Conservation (phyloP, 371 early-diverging fungal genomes). For the Encephalitozoon romaleae region DNA sequence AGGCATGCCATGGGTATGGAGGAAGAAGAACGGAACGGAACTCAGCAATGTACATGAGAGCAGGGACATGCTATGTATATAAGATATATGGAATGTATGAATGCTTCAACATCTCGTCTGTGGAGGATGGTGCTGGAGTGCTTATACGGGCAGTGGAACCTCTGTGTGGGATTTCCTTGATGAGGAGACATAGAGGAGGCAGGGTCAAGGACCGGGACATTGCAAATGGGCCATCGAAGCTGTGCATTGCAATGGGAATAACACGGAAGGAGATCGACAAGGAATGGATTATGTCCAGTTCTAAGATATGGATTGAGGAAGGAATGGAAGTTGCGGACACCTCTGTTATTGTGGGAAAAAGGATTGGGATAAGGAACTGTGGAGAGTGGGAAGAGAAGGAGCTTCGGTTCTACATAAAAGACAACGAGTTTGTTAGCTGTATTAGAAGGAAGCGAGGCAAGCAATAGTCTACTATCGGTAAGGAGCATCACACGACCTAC, state of each 20-base stretch:
- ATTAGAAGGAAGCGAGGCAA: too few species aligned
- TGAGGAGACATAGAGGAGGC: not conserved
- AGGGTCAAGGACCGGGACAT: not conserved
- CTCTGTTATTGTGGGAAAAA: not conserved
- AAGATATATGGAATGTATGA: not conserved
- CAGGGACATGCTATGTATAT: conserved; percentile 9
- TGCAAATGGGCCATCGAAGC: conserved; percentile 1
- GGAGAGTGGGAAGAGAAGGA: not conserved
- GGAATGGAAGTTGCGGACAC: not conserved
- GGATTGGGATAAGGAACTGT: not conserved
- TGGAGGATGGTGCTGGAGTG: not conserved
- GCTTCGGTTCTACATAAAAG: not conserved
- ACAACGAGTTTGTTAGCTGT: not conserved
- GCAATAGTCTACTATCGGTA: too few species aligned
- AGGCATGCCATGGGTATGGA: not conserved
- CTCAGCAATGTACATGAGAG: conserved; percentile 1
- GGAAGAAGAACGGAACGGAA: not conserved
- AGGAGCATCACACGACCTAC: too few species aligned
- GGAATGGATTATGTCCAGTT: not conserved
- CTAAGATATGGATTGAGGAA: not conserved
- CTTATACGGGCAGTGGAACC: conserved; percentile 4
- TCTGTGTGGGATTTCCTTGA: not conserved
- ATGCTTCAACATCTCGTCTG: not conserved
- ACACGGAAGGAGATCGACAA: not conserved
- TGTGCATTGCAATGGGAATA: conserved; percentile 12